These are phyloP conservation scores for Chrysoporthe deuterocubensis DNA, from an alignment of 2,329 filamentous ascomycete species.

Conservation along the genomic window DNA sequence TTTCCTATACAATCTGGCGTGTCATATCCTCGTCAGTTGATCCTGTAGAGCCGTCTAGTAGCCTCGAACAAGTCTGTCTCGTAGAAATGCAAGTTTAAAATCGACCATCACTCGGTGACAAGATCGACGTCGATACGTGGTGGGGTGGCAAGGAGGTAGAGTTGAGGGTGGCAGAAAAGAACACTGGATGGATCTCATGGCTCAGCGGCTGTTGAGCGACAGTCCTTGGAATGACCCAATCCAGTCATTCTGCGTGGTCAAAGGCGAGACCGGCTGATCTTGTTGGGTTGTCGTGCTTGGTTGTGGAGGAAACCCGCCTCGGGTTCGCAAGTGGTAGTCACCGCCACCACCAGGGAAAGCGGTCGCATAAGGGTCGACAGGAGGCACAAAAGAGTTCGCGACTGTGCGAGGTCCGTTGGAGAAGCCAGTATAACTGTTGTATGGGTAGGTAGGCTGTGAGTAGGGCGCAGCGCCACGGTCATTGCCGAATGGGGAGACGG, in stretches of 20 bases:
- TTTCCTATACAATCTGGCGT: constrained; percentile 27
- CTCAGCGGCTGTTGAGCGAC: constrained; percentile 68
- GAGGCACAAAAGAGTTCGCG: constrained; percentile 44
- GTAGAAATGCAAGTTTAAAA: constrained; percentile 23
- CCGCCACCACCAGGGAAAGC: constrained; percentile 42
- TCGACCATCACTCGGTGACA: constrained; percentile 12
- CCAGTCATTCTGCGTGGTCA: constrained; percentile 62
- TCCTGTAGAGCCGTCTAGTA: constrained; percentile 20
- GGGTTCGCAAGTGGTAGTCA: constrained; percentile 48
- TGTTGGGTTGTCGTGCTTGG: constrained; percentile 40
- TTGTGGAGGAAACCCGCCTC: constrained; percentile 51
- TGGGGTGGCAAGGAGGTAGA: not conserved
- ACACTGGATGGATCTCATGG: not conserved
- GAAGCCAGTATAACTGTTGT: constrained; percentile 50
- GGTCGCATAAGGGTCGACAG: constrained; percentile 47
- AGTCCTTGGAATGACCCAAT: constrained; percentile 68
- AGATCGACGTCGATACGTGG: constrained; percentile 21
- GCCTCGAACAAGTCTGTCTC: constrained; percentile 21
- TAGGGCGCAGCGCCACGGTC: constrained; percentile 49
- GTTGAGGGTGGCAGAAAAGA: not conserved
- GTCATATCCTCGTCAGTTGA: constrained; percentile 28
- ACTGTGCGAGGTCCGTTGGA: constrained; percentile 44
- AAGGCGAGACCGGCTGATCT: constrained; percentile 46
- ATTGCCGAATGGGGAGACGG: constrained; percentile 45
- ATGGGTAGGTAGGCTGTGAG: constrained; percentile 44